Evolutionary conservation across 1,284 basidiomycete genomes (phyloP), one percentile per base, ranked within the genome.

Genomic region (Porodaedalea pini): DNA sequence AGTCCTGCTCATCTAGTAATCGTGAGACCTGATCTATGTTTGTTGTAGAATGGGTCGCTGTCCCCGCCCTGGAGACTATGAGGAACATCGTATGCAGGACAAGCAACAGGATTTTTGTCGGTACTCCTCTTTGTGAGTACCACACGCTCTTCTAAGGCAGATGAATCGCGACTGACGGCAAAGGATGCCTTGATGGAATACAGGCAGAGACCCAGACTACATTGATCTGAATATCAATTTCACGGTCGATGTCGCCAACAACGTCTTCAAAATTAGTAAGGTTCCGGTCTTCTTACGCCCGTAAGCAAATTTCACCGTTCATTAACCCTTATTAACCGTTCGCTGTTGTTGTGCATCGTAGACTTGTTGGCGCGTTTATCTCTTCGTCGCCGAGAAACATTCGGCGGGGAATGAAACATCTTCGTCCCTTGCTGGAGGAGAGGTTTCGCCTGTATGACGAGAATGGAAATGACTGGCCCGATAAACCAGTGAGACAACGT

Each of bases 171-270:
- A n/a, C n/a, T n/a, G n/a, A n/a, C n/a, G n/a, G n/a, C n/a, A n/a
- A n/a, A n/a, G n/a, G n/a, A n/a, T n/a, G n/a, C n/a, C n/a, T n/a
- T n/a, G n/a, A n/a, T n/a, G n/a, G n/a, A n/a, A 11, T 39, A n/a
- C 40, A 80, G 79, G 79, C 61, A 69, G 74, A 29, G 57, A 79
- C 51, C 61, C 63, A 0, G 76, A 74, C 11, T 78, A 70, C 60
- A 62, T 68, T n/a, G 64, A 68, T 13, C 64, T 78, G 10, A 74
- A 69, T 51, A 68, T 73, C 2, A 56, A 62, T 4, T 73, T 68
- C 50, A 66, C 73, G 0, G 7, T 70, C 6, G 66, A 71, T 48
- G 62, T 75, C 5, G 23, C 70, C 2, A 65, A 64, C 39, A 65
- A 57, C 25, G 67, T 65, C 0, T 3, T 32, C 4, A 60, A 66